A percentile compares a stretch with the other conserved stretches of the same genome.
Conservation (phyloP, 2,329 filamentous ascomycete species). For the Xylariales sp. region DNA sequence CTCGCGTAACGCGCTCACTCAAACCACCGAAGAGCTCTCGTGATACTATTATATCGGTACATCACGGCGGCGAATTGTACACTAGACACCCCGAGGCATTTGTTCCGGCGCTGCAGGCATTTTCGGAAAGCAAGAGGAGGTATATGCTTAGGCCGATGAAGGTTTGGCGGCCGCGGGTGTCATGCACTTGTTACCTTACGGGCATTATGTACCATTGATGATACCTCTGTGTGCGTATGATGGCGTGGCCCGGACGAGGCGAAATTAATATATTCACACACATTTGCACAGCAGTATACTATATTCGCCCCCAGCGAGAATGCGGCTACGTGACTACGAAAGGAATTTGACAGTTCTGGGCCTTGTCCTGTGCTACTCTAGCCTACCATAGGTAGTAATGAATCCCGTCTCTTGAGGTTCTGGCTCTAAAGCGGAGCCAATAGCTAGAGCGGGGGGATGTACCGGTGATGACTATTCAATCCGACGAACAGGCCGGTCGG, state of each 20-base stretch:
- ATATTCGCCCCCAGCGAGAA: background rate
- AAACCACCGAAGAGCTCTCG: background rate
- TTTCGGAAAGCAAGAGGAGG: slow-evolving; percentile 5
- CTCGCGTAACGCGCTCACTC: background rate
- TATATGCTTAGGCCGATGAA: slow-evolving; percentile 3
- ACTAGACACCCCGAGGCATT: background rate
- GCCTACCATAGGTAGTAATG: background rate
- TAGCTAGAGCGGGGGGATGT: too few relatives aligned
- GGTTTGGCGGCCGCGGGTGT: slow-evolving; percentile 5
- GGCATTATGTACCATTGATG: slow-evolving; percentile 16
- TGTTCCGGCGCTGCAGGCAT: background rate
- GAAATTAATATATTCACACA: background rate
- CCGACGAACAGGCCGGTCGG: background rate
- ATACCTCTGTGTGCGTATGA: slow-evolving; percentile 15
- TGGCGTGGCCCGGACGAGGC: slow-evolving; percentile 10
- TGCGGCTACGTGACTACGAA: background rate
- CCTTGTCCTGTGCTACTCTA: background rate
- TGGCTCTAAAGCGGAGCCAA: background rate
- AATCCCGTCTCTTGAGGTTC: background rate
- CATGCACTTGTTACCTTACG: slow-evolving; percentile 3
- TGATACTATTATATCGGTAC: background rate
- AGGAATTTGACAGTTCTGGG: background rate
- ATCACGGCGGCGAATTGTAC: background rate
- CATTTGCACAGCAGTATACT: background rate
- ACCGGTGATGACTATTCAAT: background rate